Evolutionary conservation across 495 filamentous ascomycete genomes (phyloP).

Genomic region (Hamigera avellanea): DNA sequence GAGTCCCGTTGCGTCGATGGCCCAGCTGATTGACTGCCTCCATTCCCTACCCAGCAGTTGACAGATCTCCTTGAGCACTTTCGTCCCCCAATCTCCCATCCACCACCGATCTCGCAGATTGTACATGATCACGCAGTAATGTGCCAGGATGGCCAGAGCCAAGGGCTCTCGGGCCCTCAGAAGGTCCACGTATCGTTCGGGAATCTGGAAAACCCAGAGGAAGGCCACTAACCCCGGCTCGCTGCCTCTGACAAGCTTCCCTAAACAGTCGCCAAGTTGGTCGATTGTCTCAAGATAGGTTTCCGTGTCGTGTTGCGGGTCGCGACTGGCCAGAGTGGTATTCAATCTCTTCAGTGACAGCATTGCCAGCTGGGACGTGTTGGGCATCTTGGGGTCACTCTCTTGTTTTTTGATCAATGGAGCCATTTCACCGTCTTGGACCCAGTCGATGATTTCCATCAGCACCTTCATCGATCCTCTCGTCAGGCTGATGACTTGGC

Average conservation of each 20-base stretch:
- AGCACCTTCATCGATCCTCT: slow-evolving; percentile 26
- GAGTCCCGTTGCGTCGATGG: slow-evolving; percentile 25
- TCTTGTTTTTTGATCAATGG: slow-evolving; percentile 12
- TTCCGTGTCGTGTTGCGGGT: slow-evolving; percentile 18
- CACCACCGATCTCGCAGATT: slow-evolving; percentile 39
- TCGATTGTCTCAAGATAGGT: slow-evolving; percentile 19
- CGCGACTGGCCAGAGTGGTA: slow-evolving; percentile 10
- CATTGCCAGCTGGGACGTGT: slow-evolving; percentile 25
- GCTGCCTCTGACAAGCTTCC: slow-evolving; percentile 20
- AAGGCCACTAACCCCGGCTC: slow-evolving; percentile 30
- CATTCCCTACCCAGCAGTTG: slow-evolving; percentile 17
- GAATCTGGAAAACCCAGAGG: slow-evolving; percentile 40
- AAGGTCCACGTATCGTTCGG: slow-evolving; percentile 37
- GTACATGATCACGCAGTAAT: slow-evolving; percentile 39
- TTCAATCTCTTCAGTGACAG: slow-evolving; percentile 20
- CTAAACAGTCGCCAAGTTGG: slow-evolving; percentile 17
- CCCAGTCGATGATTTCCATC: slow-evolving; percentile 15
- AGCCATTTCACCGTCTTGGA: slow-evolving; percentile 25
- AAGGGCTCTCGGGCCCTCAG: slow-evolving; percentile 39
- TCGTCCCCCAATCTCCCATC: slow-evolving; percentile 34
- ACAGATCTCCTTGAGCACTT: slow-evolving; percentile 21
- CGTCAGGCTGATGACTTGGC: slow-evolving; percentile 30
- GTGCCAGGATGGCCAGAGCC: slow-evolving; percentile 40
- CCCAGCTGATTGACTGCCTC: slow-evolving; percentile 26
- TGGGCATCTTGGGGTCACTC: slow-evolving; percentile 19